Conservation (phyloP, 1,284 basidiomycete species). For the Ceratobasidium sp. region DNA sequence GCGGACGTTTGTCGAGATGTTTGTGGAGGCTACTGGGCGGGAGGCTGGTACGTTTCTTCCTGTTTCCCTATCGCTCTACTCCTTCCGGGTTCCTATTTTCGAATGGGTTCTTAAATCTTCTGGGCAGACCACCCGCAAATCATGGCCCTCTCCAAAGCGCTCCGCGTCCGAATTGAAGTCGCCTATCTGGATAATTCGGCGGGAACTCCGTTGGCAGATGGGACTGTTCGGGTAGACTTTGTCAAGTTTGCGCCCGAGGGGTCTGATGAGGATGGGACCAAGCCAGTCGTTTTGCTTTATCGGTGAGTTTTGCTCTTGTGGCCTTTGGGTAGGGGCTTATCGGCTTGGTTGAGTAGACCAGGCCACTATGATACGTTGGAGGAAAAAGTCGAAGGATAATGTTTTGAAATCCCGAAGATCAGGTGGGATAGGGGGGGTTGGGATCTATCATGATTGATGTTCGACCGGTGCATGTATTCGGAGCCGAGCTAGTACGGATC, state of each 20-base stretch:
- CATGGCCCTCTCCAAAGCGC: constrained; percentile 78
- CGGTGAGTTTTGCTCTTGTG: constrained; percentile 66
- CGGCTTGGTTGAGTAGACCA: constrained; percentile 63
- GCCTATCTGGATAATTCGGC: constrained; percentile 77
- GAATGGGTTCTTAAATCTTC: too few species aligned
- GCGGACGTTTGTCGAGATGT: constrained; percentile 78
- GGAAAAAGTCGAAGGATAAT: constrained; percentile 50
- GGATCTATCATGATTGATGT: too few species aligned
- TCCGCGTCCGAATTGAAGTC: constrained; percentile 78
- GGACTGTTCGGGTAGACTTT: constrained; percentile 69
- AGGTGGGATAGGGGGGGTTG: too few species aligned
- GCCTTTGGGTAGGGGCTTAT: constrained; percentile 3
- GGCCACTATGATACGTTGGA: constrained; percentile 82
- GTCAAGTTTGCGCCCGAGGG: constrained; percentile 71
- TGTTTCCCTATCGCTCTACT: constrained; percentile 4
- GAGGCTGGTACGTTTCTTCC: constrained; percentile 74
- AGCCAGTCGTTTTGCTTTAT: constrained; percentile 77
- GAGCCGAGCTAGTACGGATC: too few species aligned
- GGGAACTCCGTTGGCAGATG: constrained; percentile 56
- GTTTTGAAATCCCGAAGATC: too few species aligned
- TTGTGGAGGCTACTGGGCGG: constrained; percentile 84
- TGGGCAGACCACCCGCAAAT: constrained; percentile 90
- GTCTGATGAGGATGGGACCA: constrained; percentile 58
- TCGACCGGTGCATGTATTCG: too few species aligned
- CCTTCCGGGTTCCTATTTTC: too few species aligned